Percentiles rank a stretch among this genome's conserved stretches.
phyloP scores from a whole-genome alignment of 2,329 filamentous ascomycete species.

The Amphichorda felina region DNA sequence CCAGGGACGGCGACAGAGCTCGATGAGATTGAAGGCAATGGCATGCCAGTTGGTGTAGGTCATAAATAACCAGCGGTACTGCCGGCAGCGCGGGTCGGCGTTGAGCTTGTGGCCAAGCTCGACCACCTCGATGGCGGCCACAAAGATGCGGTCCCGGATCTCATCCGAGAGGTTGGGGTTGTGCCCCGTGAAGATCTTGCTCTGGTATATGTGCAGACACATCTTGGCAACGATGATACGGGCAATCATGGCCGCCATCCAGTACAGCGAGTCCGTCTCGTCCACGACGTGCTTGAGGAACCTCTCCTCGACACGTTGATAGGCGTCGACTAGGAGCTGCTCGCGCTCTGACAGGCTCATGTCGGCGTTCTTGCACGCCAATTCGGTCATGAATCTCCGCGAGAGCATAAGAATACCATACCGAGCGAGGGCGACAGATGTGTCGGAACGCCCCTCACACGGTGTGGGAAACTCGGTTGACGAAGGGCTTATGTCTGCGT shows the following conservation, averaged over 20 bases:
- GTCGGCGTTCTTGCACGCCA: slow-evolving; percentile 10
- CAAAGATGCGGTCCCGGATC: slow-evolving; percentile 56
- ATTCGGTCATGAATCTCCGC: slow-evolving; percentile 18
- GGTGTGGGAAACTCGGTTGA: slow-evolving; percentile 34
- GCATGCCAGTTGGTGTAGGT: slow-evolving; percentile 41
- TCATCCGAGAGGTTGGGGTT: slow-evolving; percentile 46
- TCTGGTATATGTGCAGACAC: slow-evolving; percentile 67
- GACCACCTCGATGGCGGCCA: slow-evolving; percentile 62
- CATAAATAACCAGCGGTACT: slow-evolving; percentile 36
- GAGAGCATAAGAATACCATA: slow-evolving; percentile 36
- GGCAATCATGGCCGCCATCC: slow-evolving; percentile 56
- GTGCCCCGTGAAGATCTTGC: slow-evolving; percentile 49
- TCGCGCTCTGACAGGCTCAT: slow-evolving; percentile 22
- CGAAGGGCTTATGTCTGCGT: slow-evolving; percentile 31
- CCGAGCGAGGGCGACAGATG: slow-evolving; percentile 33
- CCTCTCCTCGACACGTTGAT: slow-evolving; percentile 39
- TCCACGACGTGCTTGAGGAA: slow-evolving; percentile 41
- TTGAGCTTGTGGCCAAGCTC: slow-evolving; percentile 57
- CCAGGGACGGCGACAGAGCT: slow-evolving; percentile 33
- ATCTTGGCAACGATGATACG: slow-evolving; percentile 68
- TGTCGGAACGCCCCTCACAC: slow-evolving; percentile 38
- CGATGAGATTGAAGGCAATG: slow-evolving; percentile 35
- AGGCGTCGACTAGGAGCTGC: slow-evolving; percentile 37
- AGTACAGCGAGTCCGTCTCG: slow-evolving; percentile 42
- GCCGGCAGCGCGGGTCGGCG: slow-evolving; percentile 36